Evolutionary conservation across 1,139 yeast genomes (phyloP), one percentile per base, ranked within the genome.

Genomic region (Blastobotrys persicus): DNA sequence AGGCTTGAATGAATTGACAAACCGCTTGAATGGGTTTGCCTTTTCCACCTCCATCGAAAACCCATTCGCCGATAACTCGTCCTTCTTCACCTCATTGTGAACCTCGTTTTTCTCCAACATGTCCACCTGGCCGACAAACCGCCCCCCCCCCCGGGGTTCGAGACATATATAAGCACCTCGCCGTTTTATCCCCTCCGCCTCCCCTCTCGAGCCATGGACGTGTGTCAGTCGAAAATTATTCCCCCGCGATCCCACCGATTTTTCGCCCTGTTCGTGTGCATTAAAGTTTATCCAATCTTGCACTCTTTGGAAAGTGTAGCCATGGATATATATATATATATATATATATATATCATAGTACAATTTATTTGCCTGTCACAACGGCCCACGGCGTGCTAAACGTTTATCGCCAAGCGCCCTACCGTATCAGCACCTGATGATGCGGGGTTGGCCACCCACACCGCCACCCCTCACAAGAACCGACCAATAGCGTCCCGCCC

Each of bases 1-100:
- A n/a, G 41, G 41, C n/a, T 37, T 37, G 41, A 37, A 37, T 16
- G 41, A 37, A 14, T 37, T 23, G 14, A 23, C 41, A 23, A 37
- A 37, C 12, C 41, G 26, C 19, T 18, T 6, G n/a, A 37, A 19
- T 7, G 41, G 41, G 28, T n/a, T 37, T n/a, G 4, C n/a, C 14
- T 37, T 37, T 4, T 19, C 17, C 5, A 37, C 31, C 4, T 34
- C 38, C 28, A 17, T 23, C 7, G 41, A 17, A 12, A 37, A 37
- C 28, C 26, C 12, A 9, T 4, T 23, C 3, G 41, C 17, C 11
- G 28, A 9, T 11, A 37, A 26, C 28, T 37, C 41, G 12, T 37
- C 41, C 41, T 37, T 37, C 14, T 37, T 23, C 34, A 13, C 34
- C n/a, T 12, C 14, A 14, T 34, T 11, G 12, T 6, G 17, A 34